Percentiles rank a stretch among this genome's conserved stretches.
These are phyloP conservation scores for Hypoxylon sp. DNA, from an alignment of 2,329 filamentous ascomycete species.

Conservation along the genomic window DNA sequence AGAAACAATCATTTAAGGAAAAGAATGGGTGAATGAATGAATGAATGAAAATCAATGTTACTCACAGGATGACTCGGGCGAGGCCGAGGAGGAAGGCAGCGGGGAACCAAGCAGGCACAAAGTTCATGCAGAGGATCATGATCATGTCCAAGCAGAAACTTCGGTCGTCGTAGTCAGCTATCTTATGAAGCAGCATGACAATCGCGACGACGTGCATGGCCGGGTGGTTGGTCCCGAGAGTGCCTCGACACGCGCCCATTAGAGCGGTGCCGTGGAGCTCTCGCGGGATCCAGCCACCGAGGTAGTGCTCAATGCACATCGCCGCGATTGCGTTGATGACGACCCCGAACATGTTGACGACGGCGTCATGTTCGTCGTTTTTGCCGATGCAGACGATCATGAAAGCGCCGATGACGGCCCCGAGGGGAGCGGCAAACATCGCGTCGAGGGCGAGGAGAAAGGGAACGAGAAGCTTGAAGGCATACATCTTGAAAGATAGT, in stretches of 20 bases:
- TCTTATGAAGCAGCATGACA: neutral
- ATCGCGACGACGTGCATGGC: neutral
- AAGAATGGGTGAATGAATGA: neutral
- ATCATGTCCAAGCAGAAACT: neutral
- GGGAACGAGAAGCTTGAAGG: constrained; percentile 19
- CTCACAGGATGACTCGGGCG: neutral
- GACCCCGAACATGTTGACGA: neutral
- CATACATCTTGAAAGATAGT: constrained; percentile 23
- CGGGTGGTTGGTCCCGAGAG: constrained; percentile 8
- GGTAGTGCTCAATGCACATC: neutral
- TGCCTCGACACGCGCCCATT: constrained; percentile 11
- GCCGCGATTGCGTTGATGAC: neutral
- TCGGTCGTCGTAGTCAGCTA: neutral
- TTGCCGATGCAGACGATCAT: constrained; percentile 14
- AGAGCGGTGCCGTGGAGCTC: constrained; percentile 15
- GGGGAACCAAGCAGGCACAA: neutral
- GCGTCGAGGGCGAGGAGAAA: constrained; percentile 26
- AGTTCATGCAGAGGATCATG: neutral
- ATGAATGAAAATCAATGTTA: neutral
- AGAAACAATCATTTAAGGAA: neutral
- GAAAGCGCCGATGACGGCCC: constrained; percentile 7
- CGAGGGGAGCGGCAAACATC: constrained; percentile 6
- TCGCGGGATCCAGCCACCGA: neutral
- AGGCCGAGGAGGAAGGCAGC: neutral
- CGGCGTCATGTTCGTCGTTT: neutral